Conservation (phyloP, 371 early-diverging fungal genomes). For the Syncephalastrum racemosum region DNA sequence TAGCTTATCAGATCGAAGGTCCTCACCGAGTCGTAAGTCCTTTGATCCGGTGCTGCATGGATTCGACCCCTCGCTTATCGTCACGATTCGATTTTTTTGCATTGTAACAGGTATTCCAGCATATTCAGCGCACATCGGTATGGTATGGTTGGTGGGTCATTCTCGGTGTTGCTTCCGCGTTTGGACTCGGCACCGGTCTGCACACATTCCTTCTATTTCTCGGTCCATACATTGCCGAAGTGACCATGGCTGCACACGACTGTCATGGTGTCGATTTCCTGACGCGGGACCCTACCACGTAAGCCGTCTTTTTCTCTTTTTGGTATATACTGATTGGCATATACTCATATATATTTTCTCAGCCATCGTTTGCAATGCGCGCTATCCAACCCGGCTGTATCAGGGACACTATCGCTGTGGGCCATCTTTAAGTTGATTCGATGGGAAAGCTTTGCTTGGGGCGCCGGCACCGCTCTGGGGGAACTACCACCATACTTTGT, state of each 20-base stretch:
- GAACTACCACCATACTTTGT: slow-evolving; percentile 95
- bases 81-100: too few species aligned
- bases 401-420: slow-evolving; percentile 43
- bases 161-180: slow-evolving; percentile 84
- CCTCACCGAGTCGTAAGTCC: slow-evolving; percentile 24
- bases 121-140: slow-evolving; percentile 14
- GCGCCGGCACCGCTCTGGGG: slow-evolving; percentile 90
- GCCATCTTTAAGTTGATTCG: slow-evolving; percentile 68
- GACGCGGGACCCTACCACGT: slow-evolving; percentile 20
- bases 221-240: slow-evolving; percentile 86
- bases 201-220: slow-evolving; percentile 93
- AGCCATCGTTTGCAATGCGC: slow-evolving; percentile 36
- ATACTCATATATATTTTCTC: too few species aligned
- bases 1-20: slow-evolving; percentile 19
- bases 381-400: slow-evolving; percentile 7
- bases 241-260: slow-evolving; percentile 79
- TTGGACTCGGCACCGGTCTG: slow-evolving; percentile 90
- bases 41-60: neutral
- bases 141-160: slow-evolving; percentile 89
- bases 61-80: too few species aligned
- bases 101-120: slow-evolving; percentile 10
- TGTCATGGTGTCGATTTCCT: slow-evolving; percentile 61
- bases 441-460: slow-evolving; percentile 87
- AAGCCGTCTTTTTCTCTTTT: slow-evolving; percentile 2
- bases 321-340: neutral